Percentiles rank a stretch among this genome's conserved stretches.
These are phyloP conservation scores for Russula dissimulans DNA, from an alignment of 768 basidiomycete species.

Conservation along the genomic window DNA sequence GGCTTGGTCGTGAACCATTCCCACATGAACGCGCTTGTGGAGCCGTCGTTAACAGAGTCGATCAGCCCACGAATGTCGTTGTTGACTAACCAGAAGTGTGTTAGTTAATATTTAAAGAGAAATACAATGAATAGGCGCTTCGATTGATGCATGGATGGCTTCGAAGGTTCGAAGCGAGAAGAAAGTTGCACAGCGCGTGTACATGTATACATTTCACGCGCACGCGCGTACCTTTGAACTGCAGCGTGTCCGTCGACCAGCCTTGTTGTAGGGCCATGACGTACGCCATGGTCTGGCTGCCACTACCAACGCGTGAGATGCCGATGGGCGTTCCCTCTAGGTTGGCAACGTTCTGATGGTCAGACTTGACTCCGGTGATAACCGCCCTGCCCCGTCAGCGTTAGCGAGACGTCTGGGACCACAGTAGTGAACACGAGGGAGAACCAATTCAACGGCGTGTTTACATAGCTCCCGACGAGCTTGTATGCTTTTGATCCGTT, in stretches of 20 bases:
- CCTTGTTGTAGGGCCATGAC: conserved; percentile 87
- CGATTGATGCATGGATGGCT: neutral
- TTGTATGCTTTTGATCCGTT: conserved; percentile 84
- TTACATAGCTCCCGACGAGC: conserved; percentile 87
- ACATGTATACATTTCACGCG: neutral
- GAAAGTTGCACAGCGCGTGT: neutral
- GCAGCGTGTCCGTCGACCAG: conserved; percentile 56
- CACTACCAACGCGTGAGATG: conserved; percentile 83
- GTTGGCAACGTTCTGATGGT: conserved; percentile 61
- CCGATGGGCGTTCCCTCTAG: conserved; percentile 78
- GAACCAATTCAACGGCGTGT: conserved; percentile 80
- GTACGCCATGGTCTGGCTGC: conserved; percentile 91
- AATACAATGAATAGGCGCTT: too few species aligned
- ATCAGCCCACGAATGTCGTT: conserved; percentile 76
- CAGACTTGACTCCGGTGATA: conserved; percentile 71
- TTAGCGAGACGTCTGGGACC: neutral
- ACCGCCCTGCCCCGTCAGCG: conserved; percentile 58
- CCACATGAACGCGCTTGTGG: conserved; percentile 91
- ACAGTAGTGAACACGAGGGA: conserved; percentile 11
- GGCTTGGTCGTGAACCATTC: conserved; percentile 89
- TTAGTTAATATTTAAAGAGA: neutral
- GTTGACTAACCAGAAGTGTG: conserved; percentile 42
- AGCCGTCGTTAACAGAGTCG: conserved; percentile 78
- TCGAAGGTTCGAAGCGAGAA: too few species aligned
- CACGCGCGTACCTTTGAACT: conserved; percentile 56